These are phyloP conservation scores for Coffea canephora DNA, from an alignment of 257 asterid species.

Conservation along the genomic window DNA sequence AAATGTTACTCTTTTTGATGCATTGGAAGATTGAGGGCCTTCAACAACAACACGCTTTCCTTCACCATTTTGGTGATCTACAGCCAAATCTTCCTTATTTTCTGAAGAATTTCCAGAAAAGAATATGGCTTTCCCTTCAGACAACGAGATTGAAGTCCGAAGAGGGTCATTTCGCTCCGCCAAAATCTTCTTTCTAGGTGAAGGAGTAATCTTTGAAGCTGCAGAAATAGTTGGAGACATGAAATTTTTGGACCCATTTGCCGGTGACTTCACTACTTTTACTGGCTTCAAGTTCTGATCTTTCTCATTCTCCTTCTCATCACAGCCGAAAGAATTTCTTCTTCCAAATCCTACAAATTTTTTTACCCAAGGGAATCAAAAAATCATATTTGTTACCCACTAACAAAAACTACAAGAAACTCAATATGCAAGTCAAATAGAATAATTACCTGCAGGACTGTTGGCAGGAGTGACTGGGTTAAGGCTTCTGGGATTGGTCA, in stretches of 20 bases:
- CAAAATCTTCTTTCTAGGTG: constrained; percentile 77
- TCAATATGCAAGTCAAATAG: not conserved
- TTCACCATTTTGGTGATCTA: constrained; percentile 16
- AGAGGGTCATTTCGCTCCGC: constrained; percentile 77
- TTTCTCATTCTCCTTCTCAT: constrained; percentile 79
- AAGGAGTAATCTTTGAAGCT: constrained; percentile 81
- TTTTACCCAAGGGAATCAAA: not conserved
- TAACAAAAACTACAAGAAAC: no score
- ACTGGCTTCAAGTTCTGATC: constrained; percentile 29
- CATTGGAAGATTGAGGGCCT: constrained; percentile 38
- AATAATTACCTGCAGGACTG: constrained; percentile 68
- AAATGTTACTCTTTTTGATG: constrained; percentile 53
- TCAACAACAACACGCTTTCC: constrained; percentile 27
- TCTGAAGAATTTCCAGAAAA: constrained; percentile 36
- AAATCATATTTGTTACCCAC: constrained; percentile 8
- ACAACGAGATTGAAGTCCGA: constrained; percentile 63
- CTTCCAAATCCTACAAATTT: constrained; percentile 44
- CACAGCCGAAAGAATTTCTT: constrained; percentile 34
- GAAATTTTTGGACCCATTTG: constrained; percentile 64
- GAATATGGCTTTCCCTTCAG: constrained; percentile 75
- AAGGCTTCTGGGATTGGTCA: constrained; percentile 46
- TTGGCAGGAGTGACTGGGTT: constrained; percentile 74
- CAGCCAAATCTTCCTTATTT: constrained; percentile 22
- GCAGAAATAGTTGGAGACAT: constrained; percentile 97
- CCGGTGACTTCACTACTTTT: constrained; percentile 47